A percentile compares a stretch with the other conserved stretches of the same genome.
These are phyloP conservation scores for Leishmania martiniquensis DNA, from an alignment of 208 protist species.

Conservation along the genomic window DNA sequence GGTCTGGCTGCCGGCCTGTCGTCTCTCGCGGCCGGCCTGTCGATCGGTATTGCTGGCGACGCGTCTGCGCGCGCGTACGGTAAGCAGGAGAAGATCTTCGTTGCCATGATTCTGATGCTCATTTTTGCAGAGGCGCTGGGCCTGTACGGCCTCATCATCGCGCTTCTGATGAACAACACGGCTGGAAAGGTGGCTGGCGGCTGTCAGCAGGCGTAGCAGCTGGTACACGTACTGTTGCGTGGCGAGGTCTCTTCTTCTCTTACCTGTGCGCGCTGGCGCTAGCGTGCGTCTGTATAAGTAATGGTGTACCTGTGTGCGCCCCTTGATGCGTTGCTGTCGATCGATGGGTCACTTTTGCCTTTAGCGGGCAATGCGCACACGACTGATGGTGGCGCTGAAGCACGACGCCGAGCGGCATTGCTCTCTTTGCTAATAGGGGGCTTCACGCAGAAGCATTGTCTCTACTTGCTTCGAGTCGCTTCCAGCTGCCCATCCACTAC, in stretches of 20 bases:
- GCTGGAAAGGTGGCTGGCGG: conserved; percentile 60
- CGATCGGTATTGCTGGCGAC: conserved; percentile 99
- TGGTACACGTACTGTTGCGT: not conserved
- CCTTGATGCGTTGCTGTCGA: not conserved
- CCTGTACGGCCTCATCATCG: conserved; percentile 99
- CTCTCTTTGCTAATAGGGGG: not conserved
- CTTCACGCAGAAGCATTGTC: not conserved
- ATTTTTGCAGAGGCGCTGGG: conserved; percentile 99
- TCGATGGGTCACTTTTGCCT: not conserved
- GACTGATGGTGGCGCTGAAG: not conserved
- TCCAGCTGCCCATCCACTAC: not conserved
- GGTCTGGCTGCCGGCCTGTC: conserved; percentile 95
- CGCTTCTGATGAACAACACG: conserved; percentile 94
- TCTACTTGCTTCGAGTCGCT: not conserved
- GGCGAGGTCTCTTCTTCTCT: not conserved
- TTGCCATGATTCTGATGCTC: conserved; percentile 96
- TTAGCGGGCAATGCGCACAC: not conserved
- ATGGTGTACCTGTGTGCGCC: not conserved
- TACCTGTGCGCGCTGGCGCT: not conserved
- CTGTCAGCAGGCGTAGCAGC: conserved; percentile 2
- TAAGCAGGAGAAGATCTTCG: conserved; percentile 98
- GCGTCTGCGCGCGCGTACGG: conserved; percentile 89
- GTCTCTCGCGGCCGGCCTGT: conserved; percentile 97
- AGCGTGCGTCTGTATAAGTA: not conserved
- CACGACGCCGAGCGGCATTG: not conserved